phyloP scores from a whole-genome alignment of 139 green algal genomes.

The Ostreobium quekettii region DNA sequence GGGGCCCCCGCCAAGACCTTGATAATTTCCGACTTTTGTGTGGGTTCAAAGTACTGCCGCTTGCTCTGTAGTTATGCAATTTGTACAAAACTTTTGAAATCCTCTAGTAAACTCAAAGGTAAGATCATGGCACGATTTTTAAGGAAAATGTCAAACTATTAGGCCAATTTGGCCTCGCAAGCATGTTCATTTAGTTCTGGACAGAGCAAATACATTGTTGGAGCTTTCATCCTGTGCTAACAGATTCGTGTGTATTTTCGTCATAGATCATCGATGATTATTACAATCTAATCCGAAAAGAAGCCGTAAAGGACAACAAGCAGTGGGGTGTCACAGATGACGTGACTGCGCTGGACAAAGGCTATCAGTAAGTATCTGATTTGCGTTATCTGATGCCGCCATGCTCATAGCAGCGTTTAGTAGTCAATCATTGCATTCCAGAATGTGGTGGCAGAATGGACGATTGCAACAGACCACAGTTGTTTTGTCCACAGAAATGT shows the following conservation, averaged over 20 bases:
- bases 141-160: too few species aligned
- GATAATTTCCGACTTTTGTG: background rate
- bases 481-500: too few species aligned
- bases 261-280: conserved; percentile 20
- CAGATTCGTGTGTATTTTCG: conserved; percentile 2
- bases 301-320: conserved; percentile 18
- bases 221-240: background rate
- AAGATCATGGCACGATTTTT: background rate
- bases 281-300: conserved; percentile 11
- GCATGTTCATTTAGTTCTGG: too few species aligned
- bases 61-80: too few species aligned
- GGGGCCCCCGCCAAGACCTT: too few species aligned
- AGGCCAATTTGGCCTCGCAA: too few species aligned
- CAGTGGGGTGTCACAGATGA: conserved; percentile 12
- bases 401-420: background rate
- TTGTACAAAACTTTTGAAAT: background rate
- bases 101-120: background rate
- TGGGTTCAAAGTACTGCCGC: too few species aligned
- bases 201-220: background rate
- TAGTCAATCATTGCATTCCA: background rate
- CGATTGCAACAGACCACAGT: too few species aligned
- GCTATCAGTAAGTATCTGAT: background rate
- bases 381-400: background rate
- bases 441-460: too few species aligned
- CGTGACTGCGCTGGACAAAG: background rate